Base-by-base conservation (phyloP, 306 rosid species). In the Mimosa bimucronata region DNA sequence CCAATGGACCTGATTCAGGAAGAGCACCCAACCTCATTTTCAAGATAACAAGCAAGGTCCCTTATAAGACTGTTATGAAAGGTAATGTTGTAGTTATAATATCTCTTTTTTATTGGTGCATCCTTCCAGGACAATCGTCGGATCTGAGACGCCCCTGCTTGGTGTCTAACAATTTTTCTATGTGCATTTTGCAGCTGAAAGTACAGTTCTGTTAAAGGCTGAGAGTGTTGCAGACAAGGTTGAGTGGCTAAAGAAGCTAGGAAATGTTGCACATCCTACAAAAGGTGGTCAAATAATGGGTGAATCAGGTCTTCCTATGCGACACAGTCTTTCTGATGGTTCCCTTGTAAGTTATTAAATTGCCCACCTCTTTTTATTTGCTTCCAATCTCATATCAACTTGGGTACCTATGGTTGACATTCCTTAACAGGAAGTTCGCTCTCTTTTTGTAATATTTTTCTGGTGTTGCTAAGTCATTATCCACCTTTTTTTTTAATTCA, bases 251-350 rank as follows among this genome's bases (percentile, higher is more conserved):
- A 88, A 84, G 53, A 88, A 82, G 85, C 73, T 88, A 83, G 75
- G 83, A 77, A 81, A 9, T 69, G 79, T 88, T 79, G 85, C 88
- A 53, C 80, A 61, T 41, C 82, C 74, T 41, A 21, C 85, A 70
- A 86, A 82, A 82, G 91, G 88, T 50, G 85, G 91, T 77, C 88
- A 80, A 71, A 28, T 60, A 57, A 50, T 53, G n/a, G 85, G 88
- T 50, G 89, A 86, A 71, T 70, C 88, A 38, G 85, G 83, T 80
- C 73, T 80, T 68, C 83, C 86, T 16, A 81, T 88, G 85, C 81
- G 86, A 38, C 91, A 88, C 18, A 88, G 91, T 78, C 86, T 86
- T 83, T 88, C 91, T 34, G 91, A 86, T 84, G 89, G 89, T 82
- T 88, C 89, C 57, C 85, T 88, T 74, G 91, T 88, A 79, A 81